A percentile compares a stretch with the other conserved stretches of the same genome.
Evolutionary conservation across 202 grass and related monocot genomes (phyloP).

Genomic region (Panicum virgatum): DNA sequence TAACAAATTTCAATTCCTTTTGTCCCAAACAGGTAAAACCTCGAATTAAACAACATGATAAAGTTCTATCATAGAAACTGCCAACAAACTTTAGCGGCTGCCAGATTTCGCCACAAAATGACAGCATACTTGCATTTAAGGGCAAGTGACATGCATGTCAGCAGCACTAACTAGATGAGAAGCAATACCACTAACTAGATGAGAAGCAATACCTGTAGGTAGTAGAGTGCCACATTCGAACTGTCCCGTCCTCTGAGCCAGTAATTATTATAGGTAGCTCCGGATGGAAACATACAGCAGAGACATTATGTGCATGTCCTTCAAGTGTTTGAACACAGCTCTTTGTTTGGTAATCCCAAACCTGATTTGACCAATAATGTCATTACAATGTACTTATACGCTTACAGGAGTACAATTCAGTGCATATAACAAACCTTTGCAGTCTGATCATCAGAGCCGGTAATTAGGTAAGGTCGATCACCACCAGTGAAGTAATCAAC

Average conservation of each 20-base stretch:
- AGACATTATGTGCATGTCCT: slow-evolving; percentile 83
- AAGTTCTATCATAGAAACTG: not conserved
- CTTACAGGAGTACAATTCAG: slow-evolving; percentile 14
- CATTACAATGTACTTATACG: not conserved
- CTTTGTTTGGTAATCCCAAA: slow-evolving; percentile 92
- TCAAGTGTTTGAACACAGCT: slow-evolving; percentile 90
- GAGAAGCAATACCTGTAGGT: slow-evolving; percentile 59
- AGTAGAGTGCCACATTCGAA: slow-evolving; percentile 77
- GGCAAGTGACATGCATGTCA: not conserved
- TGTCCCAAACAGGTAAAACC: not conserved
- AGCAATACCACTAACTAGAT: slow-evolving; percentile 36
- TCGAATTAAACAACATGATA: not conserved
- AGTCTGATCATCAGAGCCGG: slow-evolving; percentile 91
- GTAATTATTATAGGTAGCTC: slow-evolving; percentile 89
- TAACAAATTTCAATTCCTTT: not conserved
- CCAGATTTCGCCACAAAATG: not conserved
- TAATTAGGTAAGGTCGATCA: slow-evolving; percentile 84
- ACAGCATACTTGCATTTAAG: not conserved
- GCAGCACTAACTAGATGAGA: not conserved
- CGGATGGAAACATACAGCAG: slow-evolving; percentile 79
- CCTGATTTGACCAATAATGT: slow-evolving; percentile 49
- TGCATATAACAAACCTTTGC: slow-evolving; percentile 60
- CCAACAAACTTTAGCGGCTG: not conserved
- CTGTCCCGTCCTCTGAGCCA: slow-evolving; percentile 82
- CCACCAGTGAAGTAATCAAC: slow-evolving; percentile 93